Base-by-base conservation (phyloP, 352 stramenopile genomes). In the Phytophthora megakarya region DNA sequence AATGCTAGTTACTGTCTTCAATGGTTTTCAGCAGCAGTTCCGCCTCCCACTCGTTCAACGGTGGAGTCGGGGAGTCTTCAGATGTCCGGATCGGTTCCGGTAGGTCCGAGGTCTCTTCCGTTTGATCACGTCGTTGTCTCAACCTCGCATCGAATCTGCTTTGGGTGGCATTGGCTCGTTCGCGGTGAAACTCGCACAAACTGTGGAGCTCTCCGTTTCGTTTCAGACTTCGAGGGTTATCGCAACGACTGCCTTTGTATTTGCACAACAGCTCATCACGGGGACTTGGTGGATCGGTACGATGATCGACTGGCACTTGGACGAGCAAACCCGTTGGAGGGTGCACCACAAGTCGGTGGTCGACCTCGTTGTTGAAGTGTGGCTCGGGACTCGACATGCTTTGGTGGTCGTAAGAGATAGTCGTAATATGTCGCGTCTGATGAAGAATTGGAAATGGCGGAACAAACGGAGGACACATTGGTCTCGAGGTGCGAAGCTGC, bases 101-200 rank as follows among this genome's bases (percentile, higher is more conserved):
- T 1, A 71, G 43, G 15, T 66, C 42, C 21, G 42, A 40, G 5
- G 11, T 22, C 3, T 70, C 59, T 8, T 51, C 39, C 19, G 8
- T 23, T 46, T 69, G 42, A 16, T 64, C 50, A 13, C 58, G 64
- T 19, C 59, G 50, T 26, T 72, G 58, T 19, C 58, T 25, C 32
- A 50, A 45, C 38, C 54, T 70, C 32, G 47, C 51, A 46, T 89
- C 70, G n/a, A 81, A 73, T 16, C 72, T 66, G 16, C 75, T 74
- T 73, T 89, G 80, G 68, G 86, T 85, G 19, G 54, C 51, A 39
- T 88, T 89, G 23, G 79, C 76, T 37, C 80, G 73, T 19, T 68
- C 57, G 23, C 80, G 75, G 57, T 89, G 80, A 39, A 73, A 53
- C n/a, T 83, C 55, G 55, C 78, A 87, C 42, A 86, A 60, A 16